A percentile compares a stretch with the other conserved stretches of the same genome.
Conservation (phyloP, 257 asterid species). For the Solanum gandarillasii region DNA sequence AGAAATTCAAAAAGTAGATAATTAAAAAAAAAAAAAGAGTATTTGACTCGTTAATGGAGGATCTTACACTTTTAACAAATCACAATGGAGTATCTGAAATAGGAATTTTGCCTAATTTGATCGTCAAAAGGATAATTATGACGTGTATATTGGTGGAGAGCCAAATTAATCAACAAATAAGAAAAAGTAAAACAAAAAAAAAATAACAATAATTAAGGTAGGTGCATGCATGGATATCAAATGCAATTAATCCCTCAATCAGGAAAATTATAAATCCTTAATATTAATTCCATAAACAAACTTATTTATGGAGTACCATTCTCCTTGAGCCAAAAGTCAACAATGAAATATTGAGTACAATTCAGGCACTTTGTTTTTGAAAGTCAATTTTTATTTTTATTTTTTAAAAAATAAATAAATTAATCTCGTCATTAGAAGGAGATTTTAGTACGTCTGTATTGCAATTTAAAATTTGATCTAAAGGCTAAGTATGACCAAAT, state of each 20-base stretch:
- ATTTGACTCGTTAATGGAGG: not conserved
- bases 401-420: not conserved
- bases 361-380: not conserved
- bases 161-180: not conserved
- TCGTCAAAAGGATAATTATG: not conserved
- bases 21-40: not conserved
- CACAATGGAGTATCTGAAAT: not conserved
- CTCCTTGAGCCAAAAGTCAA: not conserved
- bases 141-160: not conserved
- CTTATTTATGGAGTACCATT: not conserved
- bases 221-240: not conserved
- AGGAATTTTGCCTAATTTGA: not conserved
- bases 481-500: not conserved
- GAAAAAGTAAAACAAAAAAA: not conserved
- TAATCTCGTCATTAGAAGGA: not conserved
- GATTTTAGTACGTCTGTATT: not conserved
- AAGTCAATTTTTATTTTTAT: not conserved
- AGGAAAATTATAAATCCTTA: not conserved
- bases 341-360: not conserved
- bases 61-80: not conserved
- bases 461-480: not conserved
- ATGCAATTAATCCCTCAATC: not conserved
- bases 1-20: not conserved
- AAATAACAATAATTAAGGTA: not conserved
- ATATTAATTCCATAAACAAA: not conserved